Evolutionary conservation across 192 early-diverging fungal genomes (phyloP).

Genomic region (Spizellomyces punctatus): DNA sequence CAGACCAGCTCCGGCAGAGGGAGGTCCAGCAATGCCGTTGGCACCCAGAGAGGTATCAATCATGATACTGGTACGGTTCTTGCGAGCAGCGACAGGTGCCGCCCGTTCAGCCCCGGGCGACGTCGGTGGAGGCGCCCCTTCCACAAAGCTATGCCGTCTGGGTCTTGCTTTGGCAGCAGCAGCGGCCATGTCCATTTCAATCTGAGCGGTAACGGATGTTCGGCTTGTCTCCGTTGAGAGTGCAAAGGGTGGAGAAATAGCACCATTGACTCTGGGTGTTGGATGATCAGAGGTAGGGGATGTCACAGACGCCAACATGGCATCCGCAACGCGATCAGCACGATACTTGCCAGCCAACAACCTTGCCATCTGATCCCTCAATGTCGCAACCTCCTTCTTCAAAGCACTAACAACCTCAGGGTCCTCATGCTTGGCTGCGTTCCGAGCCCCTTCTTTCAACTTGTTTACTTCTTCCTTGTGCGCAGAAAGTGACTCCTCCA

Average conservation of each 20-base stretch:
- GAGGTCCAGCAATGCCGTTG: slow-evolving; percentile 10
- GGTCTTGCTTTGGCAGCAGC: slow-evolving; percentile 33
- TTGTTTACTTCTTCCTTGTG: slow-evolving; percentile 69
- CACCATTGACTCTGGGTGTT: not conserved
- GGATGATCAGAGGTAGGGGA: slow-evolving; percentile 12
- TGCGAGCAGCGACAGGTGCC: slow-evolving; percentile 7
- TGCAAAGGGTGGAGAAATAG: not conserved
- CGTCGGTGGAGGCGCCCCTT: slow-evolving; percentile 10
- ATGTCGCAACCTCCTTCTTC: slow-evolving; percentile 68
- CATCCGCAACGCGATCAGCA: slow-evolving; percentile 52
- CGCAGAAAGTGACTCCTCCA: slow-evolving; percentile 55
- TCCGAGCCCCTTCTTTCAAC: slow-evolving; percentile 51
- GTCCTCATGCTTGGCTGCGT: slow-evolving; percentile 56
- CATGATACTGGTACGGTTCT: slow-evolving; percentile 27
- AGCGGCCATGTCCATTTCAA: slow-evolving; percentile 36
- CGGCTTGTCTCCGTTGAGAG: slow-evolving; percentile 5
- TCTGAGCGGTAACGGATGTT: slow-evolving; percentile 26
- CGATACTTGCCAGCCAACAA: slow-evolving; percentile 66
- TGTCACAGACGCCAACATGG: slow-evolving; percentile 30
- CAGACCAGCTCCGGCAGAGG: slow-evolving; percentile 19
- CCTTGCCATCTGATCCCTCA: slow-evolving; percentile 72
- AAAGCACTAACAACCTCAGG: slow-evolving; percentile 64
- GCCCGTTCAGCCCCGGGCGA: slow-evolving; percentile 19
- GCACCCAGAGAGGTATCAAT: slow-evolving; percentile 17
- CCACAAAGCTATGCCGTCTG: slow-evolving; percentile 31